A percentile compares a stretch with the other conserved stretches of the same genome.
Conservation (phyloP, 495 filamentous ascomycete genomes). For the Lasiosphaeria miniovina region DNA sequence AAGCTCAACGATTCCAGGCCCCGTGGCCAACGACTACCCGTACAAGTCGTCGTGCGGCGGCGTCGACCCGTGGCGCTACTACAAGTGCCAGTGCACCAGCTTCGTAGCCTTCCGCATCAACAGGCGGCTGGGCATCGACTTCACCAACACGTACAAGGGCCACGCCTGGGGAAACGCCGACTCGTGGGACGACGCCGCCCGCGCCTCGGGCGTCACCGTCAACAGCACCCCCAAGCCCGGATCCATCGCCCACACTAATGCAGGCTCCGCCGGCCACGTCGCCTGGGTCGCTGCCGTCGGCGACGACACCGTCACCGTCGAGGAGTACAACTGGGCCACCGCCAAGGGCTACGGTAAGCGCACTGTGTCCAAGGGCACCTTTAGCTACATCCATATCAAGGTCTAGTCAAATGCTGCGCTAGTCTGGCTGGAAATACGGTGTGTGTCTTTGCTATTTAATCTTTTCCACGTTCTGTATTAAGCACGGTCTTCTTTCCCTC, state of each 20-base stretch:
- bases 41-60: slow-evolving; percentile 21
- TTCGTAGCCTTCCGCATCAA: slow-evolving; percentile 30
- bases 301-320: slow-evolving; percentile 22
- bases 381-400: slow-evolving; percentile 28
- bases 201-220: slow-evolving; percentile 15
- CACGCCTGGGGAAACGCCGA: slow-evolving; percentile 25
- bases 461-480: too few species aligned
- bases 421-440: too few species aligned
- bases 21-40: slow-evolving; percentile 23
- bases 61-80: slow-evolving; percentile 25
- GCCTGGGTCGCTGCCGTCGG: slow-evolving; percentile 23
- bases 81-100: slow-evolving; percentile 26
- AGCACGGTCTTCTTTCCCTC: too few species aligned
- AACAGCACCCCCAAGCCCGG: slow-evolving; percentile 25
- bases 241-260: slow-evolving; percentile 23
- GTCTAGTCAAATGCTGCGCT: neutral
- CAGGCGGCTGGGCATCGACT: slow-evolving; percentile 22
- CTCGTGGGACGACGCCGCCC: slow-evolving; percentile 25
- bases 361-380: slow-evolving; percentile 18
- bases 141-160: slow-evolving; percentile 29
- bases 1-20: slow-evolving; percentile 18
- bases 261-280: slow-evolving; percentile 22
- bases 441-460: too few species aligned
- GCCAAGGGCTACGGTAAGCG: slow-evolving; percentile 21
- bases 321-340: slow-evolving; percentile 26